phyloP scores from a whole-genome alignment of 768 basidiomycete genomes.

The Mycena rosella region DNA sequence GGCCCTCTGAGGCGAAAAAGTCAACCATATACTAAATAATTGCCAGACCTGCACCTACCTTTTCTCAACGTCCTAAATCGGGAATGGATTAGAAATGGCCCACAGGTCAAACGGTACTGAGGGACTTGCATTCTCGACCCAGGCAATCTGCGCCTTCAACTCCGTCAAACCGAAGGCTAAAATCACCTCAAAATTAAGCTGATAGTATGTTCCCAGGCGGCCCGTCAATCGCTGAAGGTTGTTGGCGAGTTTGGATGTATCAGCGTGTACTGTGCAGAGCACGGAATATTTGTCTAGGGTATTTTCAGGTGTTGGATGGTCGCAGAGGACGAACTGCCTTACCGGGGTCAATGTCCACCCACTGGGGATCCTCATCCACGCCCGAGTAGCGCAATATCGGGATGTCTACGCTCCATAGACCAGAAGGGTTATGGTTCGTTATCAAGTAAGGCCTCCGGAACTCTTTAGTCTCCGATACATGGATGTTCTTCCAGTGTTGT shows the following conservation, averaged over 20 bases:
- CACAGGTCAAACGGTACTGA: no score
- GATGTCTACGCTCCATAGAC: slow-evolving; percentile 24
- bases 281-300: slow-evolving; percentile 9
- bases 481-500: slow-evolving; percentile 52
- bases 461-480: slow-evolving; percentile 44
- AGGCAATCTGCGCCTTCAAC: slow-evolving; percentile 58
- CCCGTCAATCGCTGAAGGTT: not conserved
- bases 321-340: no score
- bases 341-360: slow-evolving; percentile 44
- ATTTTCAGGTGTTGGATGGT: no score
- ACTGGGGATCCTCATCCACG: slow-evolving; percentile 33
- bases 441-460: slow-evolving; percentile 39
- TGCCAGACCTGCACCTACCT: no score
- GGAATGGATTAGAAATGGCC: not conserved
- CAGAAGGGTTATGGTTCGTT: slow-evolving; percentile 5
- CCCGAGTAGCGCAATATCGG: slow-evolving; percentile 44
- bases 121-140: slow-evolving; percentile 57
- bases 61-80: not conserved
- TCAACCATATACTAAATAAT: no score
- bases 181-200: slow-evolving; percentile 48
- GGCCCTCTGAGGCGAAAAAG: not conserved
- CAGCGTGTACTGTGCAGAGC: slow-evolving; percentile 33
- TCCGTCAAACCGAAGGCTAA: slow-evolving; percentile 62
- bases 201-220: slow-evolving; percentile 36
- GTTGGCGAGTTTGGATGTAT: slow-evolving; percentile 28